These are phyloP conservation scores for Neocallimastix lanati DNA, from an alignment of 192 early-diverging fungal species.

Conservation along the genomic window DNA sequence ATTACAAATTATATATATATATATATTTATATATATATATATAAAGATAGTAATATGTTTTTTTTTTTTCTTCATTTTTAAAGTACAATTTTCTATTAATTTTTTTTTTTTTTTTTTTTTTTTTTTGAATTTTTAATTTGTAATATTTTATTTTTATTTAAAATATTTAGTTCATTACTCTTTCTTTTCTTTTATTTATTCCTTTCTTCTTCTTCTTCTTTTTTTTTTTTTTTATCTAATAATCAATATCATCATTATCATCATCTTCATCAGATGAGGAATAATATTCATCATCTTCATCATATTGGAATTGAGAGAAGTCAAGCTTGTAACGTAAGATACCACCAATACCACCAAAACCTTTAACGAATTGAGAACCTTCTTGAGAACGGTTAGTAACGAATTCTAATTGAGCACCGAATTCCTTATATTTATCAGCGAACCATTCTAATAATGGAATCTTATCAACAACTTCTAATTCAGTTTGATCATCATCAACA, in stretches of 20 bases:
- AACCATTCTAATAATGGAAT: slow-evolving; percentile 89
- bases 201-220: too few relatives aligned
- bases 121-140: too few relatives aligned
- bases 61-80: too few relatives aligned
- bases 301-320: neutral
- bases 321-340: slow-evolving; percentile 83
- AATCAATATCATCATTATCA: neutral
- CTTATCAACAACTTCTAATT: slow-evolving; percentile 68
- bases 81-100: too few relatives aligned
- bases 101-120: too few relatives aligned
- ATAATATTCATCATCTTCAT: neutral
- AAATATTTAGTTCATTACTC: too few relatives aligned
- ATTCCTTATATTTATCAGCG: slow-evolving; percentile 92
- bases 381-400: slow-evolving; percentile 90
- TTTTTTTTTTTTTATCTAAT: too few relatives aligned
- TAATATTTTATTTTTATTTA: too few relatives aligned
- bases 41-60: too few relatives aligned
- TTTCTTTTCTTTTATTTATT: too few relatives aligned
- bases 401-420: slow-evolving; percentile 83
- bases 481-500: slow-evolving; percentile 42
- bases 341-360: slow-evolving; percentile 97
- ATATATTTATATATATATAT: too few relatives aligned
- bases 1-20: too few relatives aligned
- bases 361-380: slow-evolving; percentile 93
- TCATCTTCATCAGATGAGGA: neutral